Evolutionary conservation across 441 rosid genomes (phyloP), one percentile per base, ranked within the genome.

Genomic region (Erodium trifolium): DNA sequence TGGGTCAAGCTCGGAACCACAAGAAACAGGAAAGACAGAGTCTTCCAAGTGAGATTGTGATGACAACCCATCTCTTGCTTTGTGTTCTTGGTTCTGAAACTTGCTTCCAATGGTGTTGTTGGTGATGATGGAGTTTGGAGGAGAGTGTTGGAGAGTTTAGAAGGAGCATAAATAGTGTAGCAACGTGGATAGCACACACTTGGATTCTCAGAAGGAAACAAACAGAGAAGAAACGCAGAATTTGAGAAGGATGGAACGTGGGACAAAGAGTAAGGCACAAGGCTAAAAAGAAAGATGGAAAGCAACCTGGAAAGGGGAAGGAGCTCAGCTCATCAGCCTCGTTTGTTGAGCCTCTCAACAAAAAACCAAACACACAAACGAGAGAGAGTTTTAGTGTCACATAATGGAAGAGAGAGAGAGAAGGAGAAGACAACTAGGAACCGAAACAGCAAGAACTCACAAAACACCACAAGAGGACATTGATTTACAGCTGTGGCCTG

Each of bases 11-110:
- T 41, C 47, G 39, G 34, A 68, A 62, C 10, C 39, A 62, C 3
- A 49, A 68, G 43, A 68, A 68, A 31, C 43, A 62, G 17, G 16
- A 68, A 53, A 29, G 23, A 35, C 9, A 68, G 43, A 23, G 27
- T 23, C 27, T 23, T 23, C 27, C 27, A 23, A 23, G 27, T 23
- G 27, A 23, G 27, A 23, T 23, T 23, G 27, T 23, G 27, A 23
- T 0, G 27, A 23, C 27, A 23, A 23, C 27, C 27, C 27, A 23
- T 23, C 27, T 23, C 27, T 23, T 23, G 27, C 27, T 23, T 2
- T 23, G 27, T 23, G 27, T 23, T 23, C 1, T 23, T 23, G 27
- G 1, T 23, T 23, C 27, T 23, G 27, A 23, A 23, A 23, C 27
- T 23, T 23, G 27, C 27, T 23, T 23, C 27, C 27, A 23, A 23